These are phyloP conservation scores for Aspergillus neoniger DNA, from an alignment of 2,329 filamentous ascomycete genomes.

Conservation along the genomic window DNA sequence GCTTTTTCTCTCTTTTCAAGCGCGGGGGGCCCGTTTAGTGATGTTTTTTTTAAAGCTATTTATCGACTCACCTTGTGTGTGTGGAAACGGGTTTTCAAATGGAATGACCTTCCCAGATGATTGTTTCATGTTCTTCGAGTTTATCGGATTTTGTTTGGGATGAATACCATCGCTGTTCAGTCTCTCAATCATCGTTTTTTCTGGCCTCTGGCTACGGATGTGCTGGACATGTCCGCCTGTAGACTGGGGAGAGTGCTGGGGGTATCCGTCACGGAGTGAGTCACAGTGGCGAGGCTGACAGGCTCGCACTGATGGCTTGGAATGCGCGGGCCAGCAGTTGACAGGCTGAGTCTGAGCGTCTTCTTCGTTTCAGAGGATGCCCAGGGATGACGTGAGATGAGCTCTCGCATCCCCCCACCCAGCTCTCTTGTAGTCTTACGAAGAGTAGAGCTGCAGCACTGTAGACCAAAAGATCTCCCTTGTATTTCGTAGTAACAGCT, in stretches of 20 bases:
- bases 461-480: too few species aligned
- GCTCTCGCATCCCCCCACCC: background rate
- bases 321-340: background rate
- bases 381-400: background rate
- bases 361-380: background rate
- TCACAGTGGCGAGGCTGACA: constrained; percentile 1
- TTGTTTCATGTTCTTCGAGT: background rate
- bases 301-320: background rate
- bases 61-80: constrained; percentile 1
- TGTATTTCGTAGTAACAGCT: too few species aligned
- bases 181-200: background rate
- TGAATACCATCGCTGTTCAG: constrained; percentile 10
- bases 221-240: background rate
- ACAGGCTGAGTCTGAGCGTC: background rate
- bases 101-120: background rate
- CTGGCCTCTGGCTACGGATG: too few species aligned
- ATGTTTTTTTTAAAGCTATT: background rate
- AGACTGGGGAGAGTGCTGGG: background rate
- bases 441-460: background rate
- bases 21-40: background rate
- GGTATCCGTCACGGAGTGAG: background rate
- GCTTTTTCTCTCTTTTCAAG: too few species aligned
- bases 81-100: background rate
- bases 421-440: background rate
- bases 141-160: constrained; percentile 4